These are phyloP conservation scores for Colletotrichum theobromicola DNA, from an alignment of 2,329 filamentous ascomycete species.

Conservation along the genomic window DNA sequence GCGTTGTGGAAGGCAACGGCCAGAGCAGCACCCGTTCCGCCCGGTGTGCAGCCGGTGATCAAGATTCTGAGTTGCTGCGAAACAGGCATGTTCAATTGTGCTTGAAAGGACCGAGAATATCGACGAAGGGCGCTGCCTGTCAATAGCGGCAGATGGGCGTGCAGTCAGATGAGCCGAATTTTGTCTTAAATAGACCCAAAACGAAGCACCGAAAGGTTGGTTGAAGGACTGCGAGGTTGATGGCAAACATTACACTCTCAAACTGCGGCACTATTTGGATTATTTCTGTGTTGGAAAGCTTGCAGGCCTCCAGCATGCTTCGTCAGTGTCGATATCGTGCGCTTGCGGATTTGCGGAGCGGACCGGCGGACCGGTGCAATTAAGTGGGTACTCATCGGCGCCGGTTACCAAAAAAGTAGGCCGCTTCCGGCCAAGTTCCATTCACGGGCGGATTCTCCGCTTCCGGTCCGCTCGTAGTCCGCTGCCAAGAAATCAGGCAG, in stretches of 20 bases:
- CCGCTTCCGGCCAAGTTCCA: background rate
- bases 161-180: fast-evolving
- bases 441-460: background rate
- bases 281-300: background rate
- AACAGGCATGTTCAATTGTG: background rate
- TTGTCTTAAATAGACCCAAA: background rate
- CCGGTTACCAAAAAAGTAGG: background rate
- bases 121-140: too few species aligned
- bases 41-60: slow-evolving; percentile 30
- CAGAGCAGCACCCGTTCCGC: slow-evolving; percentile 32
- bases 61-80: slow-evolving; percentile 18
- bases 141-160: background rate
- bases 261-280: background rate
- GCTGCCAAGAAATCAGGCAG: background rate
- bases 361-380: background rate
- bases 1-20: slow-evolving; percentile 23
- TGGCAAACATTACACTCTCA: background rate
- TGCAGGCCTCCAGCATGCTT: background rate
- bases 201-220: background rate
- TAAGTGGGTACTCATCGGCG: background rate
- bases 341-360: background rate
- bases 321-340: background rate
- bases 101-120: too few species aligned
- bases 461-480: background rate
- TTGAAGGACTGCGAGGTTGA: background rate